Percentiles rank a stretch among this genome's conserved stretches.
Evolutionary conservation across 2,329 filamentous ascomycete genomes (phyloP).

Genomic region (Botrytis hyacinthi): DNA sequence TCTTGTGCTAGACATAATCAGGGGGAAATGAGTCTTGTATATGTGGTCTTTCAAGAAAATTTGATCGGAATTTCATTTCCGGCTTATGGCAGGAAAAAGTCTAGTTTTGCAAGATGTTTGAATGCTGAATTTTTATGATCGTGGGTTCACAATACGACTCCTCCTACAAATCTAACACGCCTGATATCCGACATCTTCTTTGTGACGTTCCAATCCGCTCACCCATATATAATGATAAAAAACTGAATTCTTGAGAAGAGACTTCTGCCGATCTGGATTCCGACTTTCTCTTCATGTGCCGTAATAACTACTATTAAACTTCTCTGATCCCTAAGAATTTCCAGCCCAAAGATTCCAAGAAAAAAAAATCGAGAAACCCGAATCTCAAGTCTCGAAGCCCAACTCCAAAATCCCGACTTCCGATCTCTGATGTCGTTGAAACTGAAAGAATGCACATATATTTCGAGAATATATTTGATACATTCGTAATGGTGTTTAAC

Average conservation of each 20-base stretch:
- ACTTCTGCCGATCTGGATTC: background rate
- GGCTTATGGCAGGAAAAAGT: background rate
- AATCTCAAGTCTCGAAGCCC: background rate
- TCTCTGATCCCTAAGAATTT: background rate
- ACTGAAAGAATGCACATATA: background rate
- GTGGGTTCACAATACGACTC: background rate
- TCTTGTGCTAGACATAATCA: fast-evolving
- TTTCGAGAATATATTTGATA: background rate
- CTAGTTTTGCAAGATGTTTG: background rate
- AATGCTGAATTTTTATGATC: background rate
- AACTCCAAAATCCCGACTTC: background rate
- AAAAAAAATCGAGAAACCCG: background rate
- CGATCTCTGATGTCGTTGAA: background rate
- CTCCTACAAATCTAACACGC: background rate
- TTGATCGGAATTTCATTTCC: background rate
- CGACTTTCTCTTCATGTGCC: background rate
- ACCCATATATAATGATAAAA: background rate
- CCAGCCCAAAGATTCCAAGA: no score
- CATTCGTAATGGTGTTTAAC: background rate
- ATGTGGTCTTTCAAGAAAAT: background rate
- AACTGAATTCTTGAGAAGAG: fast-evolving
- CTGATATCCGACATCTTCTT: background rate
- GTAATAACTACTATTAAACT: background rate
- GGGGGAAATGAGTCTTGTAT: fast-evolving
- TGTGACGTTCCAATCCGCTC: background rate